Evolutionary conservation across 2,329 filamentous ascomycete genomes (phyloP), one percentile per base, ranked within the genome.

Genomic region (Aspergillus arachidicola): DNA sequence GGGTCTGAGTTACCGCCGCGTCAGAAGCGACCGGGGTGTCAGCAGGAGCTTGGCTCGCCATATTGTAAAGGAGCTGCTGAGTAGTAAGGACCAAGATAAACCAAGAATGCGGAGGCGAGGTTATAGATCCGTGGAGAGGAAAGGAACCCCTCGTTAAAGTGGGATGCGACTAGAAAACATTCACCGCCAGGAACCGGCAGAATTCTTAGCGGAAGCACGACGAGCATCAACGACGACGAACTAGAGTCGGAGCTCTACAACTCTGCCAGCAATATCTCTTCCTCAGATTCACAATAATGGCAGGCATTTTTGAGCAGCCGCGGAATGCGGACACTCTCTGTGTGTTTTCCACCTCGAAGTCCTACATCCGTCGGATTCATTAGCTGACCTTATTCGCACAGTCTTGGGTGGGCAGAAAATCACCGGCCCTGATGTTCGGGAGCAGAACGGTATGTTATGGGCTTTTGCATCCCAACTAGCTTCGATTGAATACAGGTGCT

Each of bases 351-450:
- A 41, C 55, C 26, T 16, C 16, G 23, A 30, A n/a, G 14, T 16
- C 23, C 23, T 48, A 38, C 41, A 58, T 61, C 55, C 41, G 45
- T 41, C 43, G 45, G 56, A 59, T 36, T 36, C 55, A 63, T 57
- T 61, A 66, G 64, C 77, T 79, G 69, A 80, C 74, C 72, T 62
- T 68, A 70, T 69, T 72, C 68, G 65, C 70, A 71, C 78, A 89
- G 87, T 99, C 84, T 87, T 99, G 68, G 95, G 95, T 72, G 95
- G 95, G 78, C 89, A 93, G 82, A 99, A 99, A 88, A 96, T 98
- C 81, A 97, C 92, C 72, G 95, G 95, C 71, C 86, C 92, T 73
- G 95, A 99, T 82, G 96, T 99, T 79, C 88, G 95, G 78, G 95
- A 99, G 78, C 94, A 98, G 82, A 98, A 97, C 85, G 91, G 91